Evolutionary conservation across 2,329 filamentous ascomycete genomes (phyloP).

Genomic region (Aspergillus pseudoviridinutans): DNA sequence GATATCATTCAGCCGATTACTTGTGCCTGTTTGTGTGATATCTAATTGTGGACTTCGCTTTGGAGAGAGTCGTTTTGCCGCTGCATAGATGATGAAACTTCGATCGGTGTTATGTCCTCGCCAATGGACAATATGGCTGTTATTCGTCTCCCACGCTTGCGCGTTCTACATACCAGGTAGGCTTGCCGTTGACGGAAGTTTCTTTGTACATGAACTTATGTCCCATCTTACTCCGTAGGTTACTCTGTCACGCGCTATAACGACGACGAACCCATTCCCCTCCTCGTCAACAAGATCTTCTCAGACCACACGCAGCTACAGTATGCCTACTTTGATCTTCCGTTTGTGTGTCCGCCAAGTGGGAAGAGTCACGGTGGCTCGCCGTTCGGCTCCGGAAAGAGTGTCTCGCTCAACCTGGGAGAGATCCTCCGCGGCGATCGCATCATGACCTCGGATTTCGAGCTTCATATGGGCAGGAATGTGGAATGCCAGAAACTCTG

Average conservation of each 20-base stretch:
- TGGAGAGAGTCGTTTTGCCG: neutral
- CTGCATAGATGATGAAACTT: constrained; percentile 14
- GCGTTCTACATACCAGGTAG: constrained; percentile 86
- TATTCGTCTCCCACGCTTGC: constrained; percentile 51
- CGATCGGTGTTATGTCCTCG: constrained; percentile 9
- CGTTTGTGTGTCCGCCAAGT: constrained; percentile 78
- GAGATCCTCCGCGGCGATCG: constrained; percentile 84
- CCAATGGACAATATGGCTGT: constrained; percentile 39
- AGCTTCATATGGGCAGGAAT: constrained; percentile 72
- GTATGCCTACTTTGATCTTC: constrained; percentile 84
- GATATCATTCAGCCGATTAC: neutral
- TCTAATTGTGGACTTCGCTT: constrained; percentile 8
- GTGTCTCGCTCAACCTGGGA: constrained; percentile 76
- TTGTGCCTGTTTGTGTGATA: constrained; percentile 9
- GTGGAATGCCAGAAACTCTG: constrained; percentile 70
- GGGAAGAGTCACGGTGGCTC: constrained; percentile 63
- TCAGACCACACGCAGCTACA: constrained; percentile 87
- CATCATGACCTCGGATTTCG: constrained; percentile 79
- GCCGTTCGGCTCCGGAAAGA: constrained; percentile 69
- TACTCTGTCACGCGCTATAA: constrained; percentile 80
- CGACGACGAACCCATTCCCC: constrained; percentile 70
- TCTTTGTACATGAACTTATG: neutral
- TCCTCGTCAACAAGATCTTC: constrained; percentile 91
- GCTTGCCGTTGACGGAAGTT: constrained; percentile 13
- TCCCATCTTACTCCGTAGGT: constrained; percentile 46